A percentile compares a stretch with the other conserved stretches of the same genome.
Conservation (phyloP, 352 stramenopile species). For the Phytophthora palmivora region DNA sequence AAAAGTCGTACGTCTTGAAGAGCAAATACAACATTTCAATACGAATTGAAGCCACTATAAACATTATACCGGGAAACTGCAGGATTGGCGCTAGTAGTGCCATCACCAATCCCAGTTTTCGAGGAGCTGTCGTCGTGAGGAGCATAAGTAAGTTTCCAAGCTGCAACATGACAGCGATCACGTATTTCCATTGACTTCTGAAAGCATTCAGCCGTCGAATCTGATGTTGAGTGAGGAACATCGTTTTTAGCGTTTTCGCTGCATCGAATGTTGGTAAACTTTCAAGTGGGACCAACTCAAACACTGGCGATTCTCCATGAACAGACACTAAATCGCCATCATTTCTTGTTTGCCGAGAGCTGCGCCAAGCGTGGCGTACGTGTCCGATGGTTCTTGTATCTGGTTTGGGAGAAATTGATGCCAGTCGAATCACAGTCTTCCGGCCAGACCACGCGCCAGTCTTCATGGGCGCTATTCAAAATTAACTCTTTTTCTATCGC, state of each 20-base stretch:
- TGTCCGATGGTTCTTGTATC: neutral
- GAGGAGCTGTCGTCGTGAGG: slow-evolving; percentile 12
- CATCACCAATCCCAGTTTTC: slow-evolving; percentile 11
- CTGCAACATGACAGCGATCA: slow-evolving; percentile 24
- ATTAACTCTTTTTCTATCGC: no score
- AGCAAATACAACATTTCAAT: slow-evolving; percentile 38
- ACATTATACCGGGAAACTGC: slow-evolving; percentile 31
- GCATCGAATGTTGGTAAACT: slow-evolving; percentile 28
- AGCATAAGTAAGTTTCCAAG: slow-evolving; percentile 35
- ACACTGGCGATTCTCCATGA: slow-evolving; percentile 5
- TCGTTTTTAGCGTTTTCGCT: slow-evolving; percentile 37
- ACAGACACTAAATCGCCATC: neutral
- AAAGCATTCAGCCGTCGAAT: slow-evolving; percentile 26
- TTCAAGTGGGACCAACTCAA: slow-evolving; percentile 26
- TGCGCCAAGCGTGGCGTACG: slow-evolving; percentile 2
- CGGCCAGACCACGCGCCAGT: neutral
- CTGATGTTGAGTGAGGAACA: slow-evolving; percentile 23
- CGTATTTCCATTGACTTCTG: slow-evolving; percentile 9
- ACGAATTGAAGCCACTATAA: slow-evolving; percentile 30
- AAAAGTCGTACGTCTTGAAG: slow-evolving; percentile 43
- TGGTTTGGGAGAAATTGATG: neutral
- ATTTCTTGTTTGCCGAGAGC: no score
- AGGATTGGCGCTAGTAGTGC: slow-evolving; percentile 30
- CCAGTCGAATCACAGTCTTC: neutral
- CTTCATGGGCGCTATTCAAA: no score